Evolutionary conservation across 116 monocot genomes (phyloP).

Genomic region (Thalassia testudinum): DNA sequence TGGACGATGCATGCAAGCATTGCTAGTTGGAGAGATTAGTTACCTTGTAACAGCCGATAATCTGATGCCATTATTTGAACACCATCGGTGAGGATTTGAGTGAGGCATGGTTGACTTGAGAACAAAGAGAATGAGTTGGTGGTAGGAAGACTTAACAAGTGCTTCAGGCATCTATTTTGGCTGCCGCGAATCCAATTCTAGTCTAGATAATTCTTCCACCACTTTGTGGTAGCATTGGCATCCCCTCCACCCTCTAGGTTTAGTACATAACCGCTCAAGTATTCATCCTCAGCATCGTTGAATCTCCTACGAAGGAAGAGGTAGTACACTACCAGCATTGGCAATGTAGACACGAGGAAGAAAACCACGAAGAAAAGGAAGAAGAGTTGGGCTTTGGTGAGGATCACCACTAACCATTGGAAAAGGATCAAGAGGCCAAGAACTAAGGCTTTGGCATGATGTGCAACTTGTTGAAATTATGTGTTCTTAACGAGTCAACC

Average conservation of each 20-base stretch:
- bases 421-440: neutral
- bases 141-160: too few species aligned
- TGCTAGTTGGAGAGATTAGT: conserved; percentile 9
- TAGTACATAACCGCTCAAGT: conserved; percentile 3
- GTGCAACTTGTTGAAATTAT: too few species aligned
- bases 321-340: neutral
- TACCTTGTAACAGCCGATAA: neutral
- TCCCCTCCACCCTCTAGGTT: conserved; percentile 10
- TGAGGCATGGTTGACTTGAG: neutral
- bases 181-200: too few species aligned
- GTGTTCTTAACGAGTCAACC: too few species aligned
- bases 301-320: neutral
- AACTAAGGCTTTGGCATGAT: neutral
- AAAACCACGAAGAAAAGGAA: neutral
- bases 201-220: too few species aligned
- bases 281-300: neutral
- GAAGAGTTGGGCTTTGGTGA: neutral
- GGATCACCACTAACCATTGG: neutral
- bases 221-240: neutral
- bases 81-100: too few species aligned
- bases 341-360: too few species aligned
- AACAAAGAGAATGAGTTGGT: too few species aligned
- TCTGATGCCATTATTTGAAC: neutral
- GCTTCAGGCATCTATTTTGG: too few species aligned
- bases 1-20: conserved; percentile 10